Percentiles rank a stretch among this genome's conserved stretches.
Evolutionary conservation across 2,329 filamentous ascomycete genomes (phyloP).

Genomic region (Penicillium aurantiogriseum): DNA sequence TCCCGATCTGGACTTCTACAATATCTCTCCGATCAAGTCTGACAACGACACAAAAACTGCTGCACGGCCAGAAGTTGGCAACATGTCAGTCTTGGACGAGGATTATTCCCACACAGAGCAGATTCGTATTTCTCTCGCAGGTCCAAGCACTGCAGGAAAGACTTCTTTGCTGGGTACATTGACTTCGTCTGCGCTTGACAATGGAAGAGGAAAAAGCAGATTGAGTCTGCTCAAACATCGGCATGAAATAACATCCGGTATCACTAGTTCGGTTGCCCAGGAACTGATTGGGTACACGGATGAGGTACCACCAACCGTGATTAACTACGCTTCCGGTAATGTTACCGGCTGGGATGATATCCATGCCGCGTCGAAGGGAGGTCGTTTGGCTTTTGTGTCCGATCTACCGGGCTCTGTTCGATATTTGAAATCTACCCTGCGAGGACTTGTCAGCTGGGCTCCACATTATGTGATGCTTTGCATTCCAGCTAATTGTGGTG

Average conservation of each 20-base stretch:
- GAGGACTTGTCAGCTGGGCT: constrained; percentile 90
- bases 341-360: constrained; percentile 94
- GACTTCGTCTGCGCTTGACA: constrained; percentile 83
- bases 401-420: constrained; percentile 90
- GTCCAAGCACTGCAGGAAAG: constrained; percentile 88
- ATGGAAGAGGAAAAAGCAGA: constrained; percentile 85
- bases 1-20: constrained; percentile 59
- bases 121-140: constrained; percentile 80
- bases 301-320: constrained; percentile 27
- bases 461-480: constrained; percentile 92
- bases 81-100: constrained; percentile 15
- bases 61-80: neutral
- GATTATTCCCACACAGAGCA: constrained; percentile 63
- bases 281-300: constrained; percentile 81
- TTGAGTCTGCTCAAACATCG: constrained; percentile 86
- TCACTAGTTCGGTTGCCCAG: constrained; percentile 92
- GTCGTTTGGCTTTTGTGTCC: constrained; percentile 77
- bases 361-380: constrained; percentile 71
- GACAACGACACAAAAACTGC: neutral
- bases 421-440: constrained; percentile 82
- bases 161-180: constrained; percentile 86
- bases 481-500: constrained; percentile 71
- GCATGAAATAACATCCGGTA: constrained; percentile 86
- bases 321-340: constrained; percentile 85
- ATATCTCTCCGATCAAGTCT: constrained; percentile 18